Percentiles rank a stretch among this genome's conserved stretches.
phyloP scores from a whole-genome alignment of 805 yeast genomes.

The Candida vartiovaarae region DNA sequence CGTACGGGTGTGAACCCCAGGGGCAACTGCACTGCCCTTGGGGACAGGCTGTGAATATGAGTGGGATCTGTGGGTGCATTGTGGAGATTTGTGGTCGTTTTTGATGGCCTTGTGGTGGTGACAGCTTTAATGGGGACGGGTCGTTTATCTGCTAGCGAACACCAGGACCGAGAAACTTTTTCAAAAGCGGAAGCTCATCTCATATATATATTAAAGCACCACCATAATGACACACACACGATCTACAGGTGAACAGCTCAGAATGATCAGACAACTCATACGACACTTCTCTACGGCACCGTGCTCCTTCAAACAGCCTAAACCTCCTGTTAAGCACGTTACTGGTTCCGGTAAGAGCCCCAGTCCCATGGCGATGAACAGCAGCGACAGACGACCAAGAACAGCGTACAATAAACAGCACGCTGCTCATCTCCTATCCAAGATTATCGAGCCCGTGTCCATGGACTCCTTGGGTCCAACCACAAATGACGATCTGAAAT shows the following conservation, averaged over 20 bases:
- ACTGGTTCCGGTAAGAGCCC: no score
- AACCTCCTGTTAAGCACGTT: no score
- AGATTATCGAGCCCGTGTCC: conserved; percentile 16
- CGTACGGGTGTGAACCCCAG: conserved; percentile 37
- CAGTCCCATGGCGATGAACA: no score
- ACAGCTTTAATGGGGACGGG: no score
- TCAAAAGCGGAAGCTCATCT: not conserved
- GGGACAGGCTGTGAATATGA: conserved; percentile 46
- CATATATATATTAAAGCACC: not conserved
- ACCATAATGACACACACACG: not conserved
- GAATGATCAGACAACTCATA: not conserved
- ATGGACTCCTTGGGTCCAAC: conserved; percentile 29
- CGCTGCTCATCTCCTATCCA: conserved; percentile 18
- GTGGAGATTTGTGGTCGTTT: no score
- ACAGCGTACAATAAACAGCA: conserved; percentile 17
- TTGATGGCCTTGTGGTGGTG: no score
- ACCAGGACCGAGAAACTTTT: not conserved
- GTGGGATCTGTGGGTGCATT: conserved; percentile 32
- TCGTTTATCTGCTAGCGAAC: no score
- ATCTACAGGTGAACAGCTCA: not conserved
- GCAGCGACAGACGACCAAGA: conserved; percentile 1
- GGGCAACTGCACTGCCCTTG: conserved; percentile 48
- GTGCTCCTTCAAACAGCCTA: not conserved
- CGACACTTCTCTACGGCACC: not conserved
- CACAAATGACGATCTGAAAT: conserved; percentile 27